Percentiles rank a stretch among this genome's conserved stretches.
These are phyloP conservation scores for Solanum dulcamara DNA, from an alignment of 257 asterid species.

Conservation along the genomic window DNA sequence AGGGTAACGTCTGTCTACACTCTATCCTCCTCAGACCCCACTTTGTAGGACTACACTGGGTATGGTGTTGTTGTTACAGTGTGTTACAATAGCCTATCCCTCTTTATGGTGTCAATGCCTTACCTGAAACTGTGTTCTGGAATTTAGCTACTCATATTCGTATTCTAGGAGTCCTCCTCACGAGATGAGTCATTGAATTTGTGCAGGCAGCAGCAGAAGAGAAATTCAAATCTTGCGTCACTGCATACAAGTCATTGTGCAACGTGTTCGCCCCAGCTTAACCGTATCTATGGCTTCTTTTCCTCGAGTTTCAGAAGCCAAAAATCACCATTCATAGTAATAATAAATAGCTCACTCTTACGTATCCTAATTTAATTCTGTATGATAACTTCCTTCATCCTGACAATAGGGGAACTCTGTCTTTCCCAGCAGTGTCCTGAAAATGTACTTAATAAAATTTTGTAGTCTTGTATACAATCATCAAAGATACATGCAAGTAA, in stretches of 20 bases:
- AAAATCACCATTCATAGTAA: neutral
- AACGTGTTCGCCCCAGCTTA: conserved; percentile 27
- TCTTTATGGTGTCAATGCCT: neutral
- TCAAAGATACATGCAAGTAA: neutral
- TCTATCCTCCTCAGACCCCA: neutral
- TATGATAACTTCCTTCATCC: neutral
- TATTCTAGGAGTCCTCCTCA: neutral
- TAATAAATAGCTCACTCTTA: neutral
- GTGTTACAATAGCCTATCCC: neutral
- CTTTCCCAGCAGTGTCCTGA: neutral
- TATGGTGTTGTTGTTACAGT: neutral
- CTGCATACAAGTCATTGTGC: conserved; percentile 74
- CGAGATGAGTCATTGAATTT: neutral
- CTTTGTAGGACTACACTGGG: neutral
- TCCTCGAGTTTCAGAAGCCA: neutral
- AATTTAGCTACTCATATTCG: neutral
- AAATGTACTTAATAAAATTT: neutral
- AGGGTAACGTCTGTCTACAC: no score
- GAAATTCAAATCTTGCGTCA: conserved; percentile 62
- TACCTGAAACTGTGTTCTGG: neutral
- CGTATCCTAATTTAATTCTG: neutral
- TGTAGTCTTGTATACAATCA: neutral
- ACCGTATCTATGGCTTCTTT: neutral
- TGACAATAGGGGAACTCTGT: neutral
- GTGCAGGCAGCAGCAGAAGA: conserved; percentile 71